A percentile compares a stretch with the other conserved stretches of the same genome.
Evolutionary conservation across 306 rosid genomes (phyloP).

Genomic region (Lathyrus sativus): DNA sequence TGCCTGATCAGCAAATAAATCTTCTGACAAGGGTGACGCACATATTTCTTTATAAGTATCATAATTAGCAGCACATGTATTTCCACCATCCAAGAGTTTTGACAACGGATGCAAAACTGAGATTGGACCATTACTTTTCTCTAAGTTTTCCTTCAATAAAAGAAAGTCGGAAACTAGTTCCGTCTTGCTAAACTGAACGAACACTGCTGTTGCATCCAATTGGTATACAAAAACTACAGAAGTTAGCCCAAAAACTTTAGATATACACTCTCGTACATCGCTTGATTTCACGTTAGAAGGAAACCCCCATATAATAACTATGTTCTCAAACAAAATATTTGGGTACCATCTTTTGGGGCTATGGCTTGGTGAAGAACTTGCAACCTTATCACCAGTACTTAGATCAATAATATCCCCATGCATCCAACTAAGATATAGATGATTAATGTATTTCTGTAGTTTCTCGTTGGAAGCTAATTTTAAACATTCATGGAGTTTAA

Average conservation of each 20-base stretch:
- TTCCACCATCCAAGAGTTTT: conserved; percentile 70
- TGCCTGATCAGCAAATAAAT: conserved; percentile 79
- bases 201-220: conserved; percentile 74
- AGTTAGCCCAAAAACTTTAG: conserved; percentile 61
- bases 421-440: conserved; percentile 77
- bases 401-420: conserved; percentile 79
- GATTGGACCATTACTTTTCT: conserved; percentile 59
- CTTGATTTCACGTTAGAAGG: conserved; percentile 61
- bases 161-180: conserved; percentile 71
- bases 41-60: conserved; percentile 79
- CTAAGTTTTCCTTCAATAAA: conserved; percentile 64
- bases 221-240: conserved; percentile 67
- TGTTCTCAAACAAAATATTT: conserved; percentile 60
- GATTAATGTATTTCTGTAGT: conserved; percentile 67
- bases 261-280: conserved; percentile 60
- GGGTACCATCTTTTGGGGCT: conserved; percentile 46
- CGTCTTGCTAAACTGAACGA: conserved; percentile 65
- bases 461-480: conserved; percentile 62
- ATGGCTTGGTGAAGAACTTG: conserved; percentile 39
- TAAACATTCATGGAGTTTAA: conserved; percentile 44
- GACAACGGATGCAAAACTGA: conserved; percentile 70
- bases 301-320: conserved; percentile 84
- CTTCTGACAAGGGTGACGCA: conserved; percentile 57
- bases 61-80: conserved; percentile 68
- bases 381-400: conserved; percentile 54